Evolutionary conservation across 2,329 filamentous ascomycete species (phyloP).

Genomic region (Catunica adiposa): DNA sequence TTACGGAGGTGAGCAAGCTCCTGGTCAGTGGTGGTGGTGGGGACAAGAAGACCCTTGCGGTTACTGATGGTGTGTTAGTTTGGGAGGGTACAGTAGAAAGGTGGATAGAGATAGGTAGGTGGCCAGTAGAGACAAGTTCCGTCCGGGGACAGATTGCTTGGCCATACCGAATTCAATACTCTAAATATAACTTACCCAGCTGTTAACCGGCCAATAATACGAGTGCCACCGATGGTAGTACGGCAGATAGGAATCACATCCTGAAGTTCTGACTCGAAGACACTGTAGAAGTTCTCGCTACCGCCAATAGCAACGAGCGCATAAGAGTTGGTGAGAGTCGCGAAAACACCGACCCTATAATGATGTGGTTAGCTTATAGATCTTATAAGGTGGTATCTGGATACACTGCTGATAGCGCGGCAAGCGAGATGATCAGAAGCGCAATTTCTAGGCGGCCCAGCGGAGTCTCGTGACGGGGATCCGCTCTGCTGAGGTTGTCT

Average conservation of each 20-base stretch:
- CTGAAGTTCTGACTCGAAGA: conserved; percentile 95
- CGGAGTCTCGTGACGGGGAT: too few species aligned
- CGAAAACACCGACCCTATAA: conserved; percentile 80
- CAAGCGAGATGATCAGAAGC: neutral
- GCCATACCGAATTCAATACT: neutral
- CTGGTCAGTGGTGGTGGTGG: conserved; percentile 91
- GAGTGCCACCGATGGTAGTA: conserved; percentile 87
- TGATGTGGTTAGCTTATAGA: conserved; percentile 16
- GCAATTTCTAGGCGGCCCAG: too few species aligned
- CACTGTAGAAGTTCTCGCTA: conserved; percentile 97
- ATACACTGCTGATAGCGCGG: neutral
- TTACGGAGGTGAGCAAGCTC: conserved; percentile 96
- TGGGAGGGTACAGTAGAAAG: neutral
- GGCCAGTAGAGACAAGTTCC: too few species aligned
- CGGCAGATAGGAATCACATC: conserved; percentile 95
- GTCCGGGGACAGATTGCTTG: too few species aligned
- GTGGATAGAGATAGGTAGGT: too few species aligned
- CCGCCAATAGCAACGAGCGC: conserved; percentile 85
- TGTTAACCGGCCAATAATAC: conserved; percentile 90
- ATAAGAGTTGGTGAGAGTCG: conserved; percentile 93
- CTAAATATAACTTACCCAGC: conserved; percentile 46
- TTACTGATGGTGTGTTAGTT: conserved; percentile 39
- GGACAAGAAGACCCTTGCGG: conserved; percentile 89
- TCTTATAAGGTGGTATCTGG: too few species aligned
- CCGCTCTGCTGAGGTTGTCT: too few species aligned